Base-by-base conservation (phyloP, 2,329 filamentous ascomycete species). In the Mollisiaceae sp. region DNA sequence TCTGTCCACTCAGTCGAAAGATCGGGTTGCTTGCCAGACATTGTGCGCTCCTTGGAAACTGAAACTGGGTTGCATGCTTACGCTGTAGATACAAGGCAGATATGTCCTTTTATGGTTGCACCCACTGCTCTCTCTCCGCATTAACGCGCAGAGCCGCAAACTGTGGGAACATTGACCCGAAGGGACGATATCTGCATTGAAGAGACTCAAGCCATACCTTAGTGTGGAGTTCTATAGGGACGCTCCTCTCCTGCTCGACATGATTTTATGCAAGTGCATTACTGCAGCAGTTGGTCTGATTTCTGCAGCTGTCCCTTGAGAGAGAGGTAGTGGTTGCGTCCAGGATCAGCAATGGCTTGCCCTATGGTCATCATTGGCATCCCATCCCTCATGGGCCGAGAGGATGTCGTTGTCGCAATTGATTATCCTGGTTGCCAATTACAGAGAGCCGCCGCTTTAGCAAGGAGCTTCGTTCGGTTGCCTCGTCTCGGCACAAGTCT, bases 1-100 rank as follows among this genome's bases (percentile, higher is more conserved):
- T 68, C 59, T 6, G 65, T 67, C 67, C 69, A 69, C 38, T 32
- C 27, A 18, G 61, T 66, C 4, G 67, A 61, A 22, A 52, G 22
- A 24, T 69, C 65, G 41, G 47, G 24, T n/a, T 56, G 52, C 39
- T 67, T 69, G 2, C 66, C 64, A 61, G 64, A 60, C 50, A 54
- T 54, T 12, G 5, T 54, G 22, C 50, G 24, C 24, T 54, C 22
- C 50, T 54, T 18, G 45, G 47, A 27, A 36, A 54, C 47, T 32
- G 38, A 22, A 24, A 2, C 35, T 36, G 20, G 8, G 41, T 35
- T n/a, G 45, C 24, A 52, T 54, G 35, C 59, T 47, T 39, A 52
- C 20, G 20, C 32, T 39, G 9, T 12, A 8, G 11, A 15, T 36
- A 8, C 15, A n/a, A 35, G 45, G 27, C 59, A n/a, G 43, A 61